Evolutionary conservation across 2,329 filamentous ascomycete genomes (phyloP).

Genomic region (Diaporthe citrichinensis): DNA sequence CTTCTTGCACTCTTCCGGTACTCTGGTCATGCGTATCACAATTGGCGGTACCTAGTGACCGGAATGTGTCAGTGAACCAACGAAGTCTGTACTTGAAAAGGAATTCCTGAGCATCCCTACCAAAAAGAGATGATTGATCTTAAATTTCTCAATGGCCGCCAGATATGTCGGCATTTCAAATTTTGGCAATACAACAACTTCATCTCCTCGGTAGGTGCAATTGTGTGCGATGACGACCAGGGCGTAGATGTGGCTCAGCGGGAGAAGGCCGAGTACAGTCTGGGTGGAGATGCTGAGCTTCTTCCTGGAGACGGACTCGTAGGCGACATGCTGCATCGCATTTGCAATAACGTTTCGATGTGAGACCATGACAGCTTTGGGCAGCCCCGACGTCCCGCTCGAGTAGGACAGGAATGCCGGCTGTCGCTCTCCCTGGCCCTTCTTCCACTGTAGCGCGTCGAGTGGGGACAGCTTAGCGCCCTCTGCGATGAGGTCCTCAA

Average conservation of each 20-base stretch:
- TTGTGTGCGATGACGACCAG: slow-evolving; percentile 79
- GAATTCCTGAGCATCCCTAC: slow-evolving; percentile 55
- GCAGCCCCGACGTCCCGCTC: slow-evolving; percentile 83
- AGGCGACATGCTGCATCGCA: slow-evolving; percentile 72
- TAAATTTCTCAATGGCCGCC: slow-evolving; percentile 74
- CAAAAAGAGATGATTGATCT: slow-evolving; percentile 75
- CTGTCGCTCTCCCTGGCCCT: slow-evolving; percentile 76
- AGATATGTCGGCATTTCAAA: slow-evolving; percentile 79
- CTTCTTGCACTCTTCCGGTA: slow-evolving; percentile 70
- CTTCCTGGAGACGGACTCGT: slow-evolving; percentile 55
- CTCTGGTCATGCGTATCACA: slow-evolving; percentile 81
- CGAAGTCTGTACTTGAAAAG: background rate
- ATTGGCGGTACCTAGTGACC: slow-evolving; percentile 79
- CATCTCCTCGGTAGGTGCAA: slow-evolving; percentile 78
- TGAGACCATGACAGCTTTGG: slow-evolving; percentile 90
- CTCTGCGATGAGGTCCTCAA: slow-evolving; percentile 75
- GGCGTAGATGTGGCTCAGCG: slow-evolving; percentile 86
- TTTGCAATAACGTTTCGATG: slow-evolving; percentile 86
- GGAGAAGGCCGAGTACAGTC: slow-evolving; percentile 76
- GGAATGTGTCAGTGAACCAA: slow-evolving; percentile 8
- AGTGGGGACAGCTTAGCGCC: slow-evolving; percentile 69
- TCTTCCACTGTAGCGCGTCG: slow-evolving; percentile 70
- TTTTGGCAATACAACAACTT: slow-evolving; percentile 77
- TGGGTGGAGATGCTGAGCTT: slow-evolving; percentile 56
- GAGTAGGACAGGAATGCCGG: slow-evolving; percentile 86